phyloP scores from a whole-genome alignment of 1,139 yeast species.

The Suhomyces maxii region DNA sequence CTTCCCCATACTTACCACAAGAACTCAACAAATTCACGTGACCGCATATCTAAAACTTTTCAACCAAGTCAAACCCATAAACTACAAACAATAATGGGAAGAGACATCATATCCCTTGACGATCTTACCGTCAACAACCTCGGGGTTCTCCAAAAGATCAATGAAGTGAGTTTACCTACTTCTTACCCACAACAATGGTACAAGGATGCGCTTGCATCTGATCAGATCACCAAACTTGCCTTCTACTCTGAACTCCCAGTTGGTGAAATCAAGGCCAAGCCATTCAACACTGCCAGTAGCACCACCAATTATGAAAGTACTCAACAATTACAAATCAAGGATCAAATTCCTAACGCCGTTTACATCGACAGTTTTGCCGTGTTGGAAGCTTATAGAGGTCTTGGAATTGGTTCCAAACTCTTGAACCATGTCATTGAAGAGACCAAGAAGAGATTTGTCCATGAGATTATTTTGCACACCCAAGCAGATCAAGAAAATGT shows the following conservation, averaged over 20 bases:
- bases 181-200: constrained; percentile 49
- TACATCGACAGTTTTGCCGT: constrained; percentile 71
- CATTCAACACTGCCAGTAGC: constrained; percentile 33
- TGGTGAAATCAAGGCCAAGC: constrained; percentile 62
- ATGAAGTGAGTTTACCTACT: constrained; percentile 43
- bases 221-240: constrained; percentile 44
- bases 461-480: constrained; percentile 61
- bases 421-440: constrained; percentile 55
- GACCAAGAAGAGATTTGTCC: constrained; percentile 53
- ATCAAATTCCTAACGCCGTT: constrained; percentile 50
- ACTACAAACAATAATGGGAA: constrained; percentile 18
- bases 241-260: constrained; percentile 68
- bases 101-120: constrained; percentile 51
- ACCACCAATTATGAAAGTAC: constrained; percentile 25
- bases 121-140: constrained; percentile 56
- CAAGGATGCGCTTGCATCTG: constrained; percentile 34
- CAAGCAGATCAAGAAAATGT: constrained; percentile 48
- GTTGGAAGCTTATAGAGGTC: constrained; percentile 55
- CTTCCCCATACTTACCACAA: no score
- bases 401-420: constrained; percentile 63
- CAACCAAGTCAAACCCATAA: neutral
- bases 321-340: constrained; percentile 23
- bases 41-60: constrained; percentile 1
- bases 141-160: constrained; percentile 53
- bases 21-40: neutral